Evolutionary conservation across 2,329 filamentous ascomycete species (phyloP).

Genomic region (Drechslera avenae): DNA sequence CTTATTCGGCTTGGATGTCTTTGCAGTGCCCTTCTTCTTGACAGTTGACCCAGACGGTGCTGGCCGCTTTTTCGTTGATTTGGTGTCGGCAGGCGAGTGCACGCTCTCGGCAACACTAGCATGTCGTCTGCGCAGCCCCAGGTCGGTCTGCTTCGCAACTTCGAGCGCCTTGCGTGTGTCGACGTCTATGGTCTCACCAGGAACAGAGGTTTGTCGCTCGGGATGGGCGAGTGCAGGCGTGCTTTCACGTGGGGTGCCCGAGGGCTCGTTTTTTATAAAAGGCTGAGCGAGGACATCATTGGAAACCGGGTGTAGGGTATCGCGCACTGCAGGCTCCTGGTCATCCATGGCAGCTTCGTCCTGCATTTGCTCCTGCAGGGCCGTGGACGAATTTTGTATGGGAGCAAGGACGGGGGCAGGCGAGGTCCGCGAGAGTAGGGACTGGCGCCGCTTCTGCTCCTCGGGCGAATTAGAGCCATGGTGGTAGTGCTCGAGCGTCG

Average conservation of each 20-base stretch:
- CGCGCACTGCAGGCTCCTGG: background rate
- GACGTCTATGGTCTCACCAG: constrained; percentile 37
- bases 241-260: constrained; percentile 45
- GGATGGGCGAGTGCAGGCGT: constrained; percentile 36
- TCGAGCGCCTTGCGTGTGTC: constrained; percentile 52
- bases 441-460: constrained; percentile 48
- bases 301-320: constrained; percentile 13
- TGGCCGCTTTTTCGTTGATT: constrained; percentile 52
- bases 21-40: constrained; percentile 55
- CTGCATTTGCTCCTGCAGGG: constrained; percentile 28
- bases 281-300: constrained; percentile 24
- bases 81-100: constrained; percentile 49
- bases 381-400: constrained; percentile 42
- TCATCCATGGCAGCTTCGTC: constrained; percentile 23
- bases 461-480: constrained; percentile 54
- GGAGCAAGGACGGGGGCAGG: constrained; percentile 49
- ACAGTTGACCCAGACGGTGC: constrained; percentile 45
- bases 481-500: constrained; percentile 56
- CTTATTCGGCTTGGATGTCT: constrained; percentile 54
- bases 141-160: constrained; percentile 53
- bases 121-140: constrained; percentile 47
- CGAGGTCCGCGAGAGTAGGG: constrained; percentile 36
- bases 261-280: constrained; percentile 50
- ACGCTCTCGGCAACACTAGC: constrained; percentile 48
- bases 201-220: constrained; percentile 32